Conservation (phyloP, 2,329 filamentous ascomycete species). For the Penicillium sp. region DNA sequence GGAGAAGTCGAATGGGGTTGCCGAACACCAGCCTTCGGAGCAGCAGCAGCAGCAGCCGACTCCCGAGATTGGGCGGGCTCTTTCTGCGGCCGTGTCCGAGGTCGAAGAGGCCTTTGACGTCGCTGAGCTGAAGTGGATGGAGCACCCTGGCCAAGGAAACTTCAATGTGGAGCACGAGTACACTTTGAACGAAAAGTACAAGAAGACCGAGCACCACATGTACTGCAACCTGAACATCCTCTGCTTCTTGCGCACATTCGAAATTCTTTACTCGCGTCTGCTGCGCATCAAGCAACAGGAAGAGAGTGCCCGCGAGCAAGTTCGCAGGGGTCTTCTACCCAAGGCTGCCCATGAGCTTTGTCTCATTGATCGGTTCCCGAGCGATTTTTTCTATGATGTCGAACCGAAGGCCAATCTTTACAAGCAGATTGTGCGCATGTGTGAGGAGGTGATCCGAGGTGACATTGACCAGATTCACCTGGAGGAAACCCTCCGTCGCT, state of each 20-base stretch:
- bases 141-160: conserved; percentile 57
- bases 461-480: conserved; percentile 80
- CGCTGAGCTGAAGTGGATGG: conserved; percentile 57
- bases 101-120: conserved; percentile 55
- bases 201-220: conserved; percentile 78
- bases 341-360: conserved; percentile 84
- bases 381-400: conserved; percentile 71
- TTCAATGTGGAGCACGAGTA: conserved; percentile 64
- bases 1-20: conserved; percentile 73
- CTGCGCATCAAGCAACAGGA: conserved; percentile 79
- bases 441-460: conserved; percentile 80
- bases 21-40: conserved; percentile 50
- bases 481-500: conserved; percentile 87
- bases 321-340: conserved; percentile 68
- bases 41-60: conserved; percentile 90
- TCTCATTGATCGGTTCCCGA: conserved; percentile 73
- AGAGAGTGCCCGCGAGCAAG: conserved; percentile 68
- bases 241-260: conserved; percentile 91
- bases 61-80: conserved; percentile 61
- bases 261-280: conserved; percentile 84
- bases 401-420: conserved; percentile 72
- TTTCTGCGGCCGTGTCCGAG: conserved; percentile 45
- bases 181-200: conserved; percentile 75
- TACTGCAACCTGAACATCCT: conserved; percentile 91
- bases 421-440: conserved; percentile 77